Evolutionary conservation across 345 rosid genomes (phyloP).

Genomic region (Euphorbia tirucalli): DNA sequence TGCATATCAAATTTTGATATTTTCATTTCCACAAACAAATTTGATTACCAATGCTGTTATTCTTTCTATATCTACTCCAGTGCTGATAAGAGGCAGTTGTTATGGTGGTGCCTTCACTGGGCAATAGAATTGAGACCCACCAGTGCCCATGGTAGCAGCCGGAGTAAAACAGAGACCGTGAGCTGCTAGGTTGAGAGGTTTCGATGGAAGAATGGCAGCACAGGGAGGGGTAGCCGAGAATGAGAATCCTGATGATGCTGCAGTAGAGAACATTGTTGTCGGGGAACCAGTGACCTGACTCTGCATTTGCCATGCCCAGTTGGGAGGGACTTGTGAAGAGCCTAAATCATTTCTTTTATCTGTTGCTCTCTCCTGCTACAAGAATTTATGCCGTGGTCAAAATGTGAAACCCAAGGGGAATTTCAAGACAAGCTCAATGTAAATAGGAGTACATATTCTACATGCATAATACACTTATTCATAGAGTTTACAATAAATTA

Average conservation of each 20-base stretch:
- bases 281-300: slow-evolving; percentile 48
- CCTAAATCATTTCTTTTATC: slow-evolving; percentile 39
- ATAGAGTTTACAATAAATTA: no score
- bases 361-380: slow-evolving; percentile 54
- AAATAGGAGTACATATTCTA: no score
- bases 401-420: not conserved
- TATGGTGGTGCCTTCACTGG: slow-evolving; percentile 50
- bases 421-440: not conserved
- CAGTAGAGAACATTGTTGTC: slow-evolving; percentile 60
- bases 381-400: not conserved
- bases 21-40: slow-evolving; percentile 15
- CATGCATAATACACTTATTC: no score
- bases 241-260: slow-evolving; percentile 99
- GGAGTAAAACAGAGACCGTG: slow-evolving; percentile 43
- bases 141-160: slow-evolving; percentile 25
- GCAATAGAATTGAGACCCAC: slow-evolving; percentile 30
- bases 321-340: slow-evolving; percentile 46
- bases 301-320: slow-evolving; percentile 74
- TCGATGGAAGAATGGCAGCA: slow-evolving; percentile 51
- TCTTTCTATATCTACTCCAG: not conserved
- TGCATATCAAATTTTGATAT: slow-evolving; percentile 6
- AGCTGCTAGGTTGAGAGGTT: slow-evolving; percentile 37
- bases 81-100: not conserved
- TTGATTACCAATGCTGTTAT: slow-evolving; percentile 1
- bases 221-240: slow-evolving; percentile 53